A percentile compares a stretch with the other conserved stretches of the same genome.
Conservation (phyloP, 1,139 yeast species). For the Hanseniaspora sp. region DNA sequence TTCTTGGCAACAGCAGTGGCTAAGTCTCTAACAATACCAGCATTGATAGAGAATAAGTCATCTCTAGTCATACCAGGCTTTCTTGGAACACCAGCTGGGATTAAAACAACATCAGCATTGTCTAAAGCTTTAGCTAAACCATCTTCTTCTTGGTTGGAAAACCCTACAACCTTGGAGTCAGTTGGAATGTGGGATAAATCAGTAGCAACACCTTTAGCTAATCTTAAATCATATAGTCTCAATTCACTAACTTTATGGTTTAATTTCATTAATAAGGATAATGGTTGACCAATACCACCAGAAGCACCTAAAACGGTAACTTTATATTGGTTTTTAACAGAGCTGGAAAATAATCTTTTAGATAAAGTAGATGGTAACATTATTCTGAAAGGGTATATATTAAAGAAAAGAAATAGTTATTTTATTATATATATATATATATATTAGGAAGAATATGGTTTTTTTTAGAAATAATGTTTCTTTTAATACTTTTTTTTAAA, state of each 20-base stretch:
- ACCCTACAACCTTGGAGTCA: slow-evolving; percentile 72
- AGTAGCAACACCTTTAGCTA: slow-evolving; percentile 96
- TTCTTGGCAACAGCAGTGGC: slow-evolving; percentile 79
- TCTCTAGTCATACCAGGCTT: slow-evolving; percentile 99
- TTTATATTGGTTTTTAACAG: slow-evolving; percentile 57
- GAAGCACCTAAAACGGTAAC: slow-evolving; percentile 93
- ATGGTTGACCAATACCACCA: slow-evolving; percentile 98
- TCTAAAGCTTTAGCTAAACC: slow-evolving; percentile 69
- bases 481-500: neutral
- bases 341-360: slow-evolving; percentile 58
- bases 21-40: slow-evolving; percentile 85
- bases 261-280: slow-evolving; percentile 78
- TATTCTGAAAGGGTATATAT: neutral
- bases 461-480: too few relatives aligned
- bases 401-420: neutral
- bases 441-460: too few relatives aligned
- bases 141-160: slow-evolving; percentile 58
- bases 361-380: slow-evolving; percentile 26
- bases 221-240: slow-evolving; percentile 81
- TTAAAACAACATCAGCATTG: slow-evolving; percentile 77
- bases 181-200: slow-evolving; percentile 91
- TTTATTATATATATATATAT: neutral
- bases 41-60: slow-evolving; percentile 94
- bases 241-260: slow-evolving; percentile 77
- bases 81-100: slow-evolving; percentile 99